These are phyloP conservation scores for Glomus cerebriforme DNA, from an alignment of 192 early-diverging fungal species.

Conservation along the genomic window DNA sequence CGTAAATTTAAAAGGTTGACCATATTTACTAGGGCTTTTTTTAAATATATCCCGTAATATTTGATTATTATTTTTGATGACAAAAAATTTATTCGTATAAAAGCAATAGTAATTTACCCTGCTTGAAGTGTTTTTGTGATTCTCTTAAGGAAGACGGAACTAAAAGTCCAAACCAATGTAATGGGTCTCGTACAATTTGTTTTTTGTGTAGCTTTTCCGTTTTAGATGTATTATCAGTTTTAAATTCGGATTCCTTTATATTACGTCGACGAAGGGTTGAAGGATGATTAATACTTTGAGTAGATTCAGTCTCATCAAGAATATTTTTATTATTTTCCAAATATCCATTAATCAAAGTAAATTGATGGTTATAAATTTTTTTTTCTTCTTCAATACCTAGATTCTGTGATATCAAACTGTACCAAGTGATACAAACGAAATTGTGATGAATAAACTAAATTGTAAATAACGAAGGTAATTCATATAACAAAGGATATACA, in stretches of 20 bases:
- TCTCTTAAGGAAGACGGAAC: conserved; percentile 44
- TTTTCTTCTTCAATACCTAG: neutral
- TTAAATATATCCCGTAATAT: neutral
- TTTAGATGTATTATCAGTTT: conserved; percentile 1
- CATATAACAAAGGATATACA: neutral
- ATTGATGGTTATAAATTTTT: neutral
- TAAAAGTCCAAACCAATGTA: conserved; percentile 52
- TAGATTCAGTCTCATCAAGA: neutral
- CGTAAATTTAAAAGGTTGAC: conserved; percentile 21
- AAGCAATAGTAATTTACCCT: conserved; percentile 25
- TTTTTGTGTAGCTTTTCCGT: neutral
- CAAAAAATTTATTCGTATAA: neutral
- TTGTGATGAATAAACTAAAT: neutral
- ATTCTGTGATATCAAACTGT: neutral
- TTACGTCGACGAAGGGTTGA: conserved; percentile 11
- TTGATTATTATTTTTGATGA: neutral
- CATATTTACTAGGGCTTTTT: conserved; percentile 2
- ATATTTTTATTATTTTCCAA: neutral
- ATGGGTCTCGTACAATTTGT: conserved; percentile 34
- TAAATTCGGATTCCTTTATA: neutral
- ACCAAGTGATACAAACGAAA: neutral
- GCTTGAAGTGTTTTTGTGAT: conserved; percentile 42
- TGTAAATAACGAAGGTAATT: neutral
- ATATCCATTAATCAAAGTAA: conserved; percentile 2
- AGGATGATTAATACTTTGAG: neutral